Evolutionary conservation across 495 filamentous ascomycete genomes (phyloP).

Genomic region (Trichocladium antarcticum): DNA sequence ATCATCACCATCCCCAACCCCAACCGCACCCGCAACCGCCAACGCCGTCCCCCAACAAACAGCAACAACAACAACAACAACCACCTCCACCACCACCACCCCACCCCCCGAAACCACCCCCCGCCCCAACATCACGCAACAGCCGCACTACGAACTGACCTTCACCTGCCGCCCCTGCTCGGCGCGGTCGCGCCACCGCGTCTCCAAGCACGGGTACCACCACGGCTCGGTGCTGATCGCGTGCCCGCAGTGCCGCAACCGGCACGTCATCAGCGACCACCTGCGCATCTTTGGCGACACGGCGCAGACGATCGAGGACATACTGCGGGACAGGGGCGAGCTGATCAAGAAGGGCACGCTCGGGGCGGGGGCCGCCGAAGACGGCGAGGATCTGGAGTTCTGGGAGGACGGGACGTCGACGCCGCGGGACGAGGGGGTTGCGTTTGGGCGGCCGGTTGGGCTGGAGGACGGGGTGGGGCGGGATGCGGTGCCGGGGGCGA

Average conservation of each 20-base stretch:
- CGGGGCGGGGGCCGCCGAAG: slow-evolving; percentile 45
- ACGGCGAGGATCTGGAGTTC: slow-evolving; percentile 54
- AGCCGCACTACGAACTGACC: slow-evolving; percentile 57
- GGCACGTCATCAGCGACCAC: slow-evolving; percentile 89
- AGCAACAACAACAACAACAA: neutral
- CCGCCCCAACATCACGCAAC: slow-evolving; percentile 7
- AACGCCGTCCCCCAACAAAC: neutral
- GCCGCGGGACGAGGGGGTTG: slow-evolving; percentile 3
- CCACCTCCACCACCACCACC: neutral
- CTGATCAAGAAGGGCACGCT: slow-evolving; percentile 51
- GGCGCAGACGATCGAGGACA: slow-evolving; percentile 56
- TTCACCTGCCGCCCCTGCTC: slow-evolving; percentile 90
- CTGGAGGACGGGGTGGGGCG: slow-evolving; percentile 7
- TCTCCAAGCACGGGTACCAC: slow-evolving; percentile 92
- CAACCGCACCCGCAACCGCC: neutral
- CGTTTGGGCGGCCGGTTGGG: neutral
- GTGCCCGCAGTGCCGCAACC: slow-evolving; percentile 70
- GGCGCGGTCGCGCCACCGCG: slow-evolving; percentile 57
- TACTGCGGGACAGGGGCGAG: slow-evolving; percentile 54
- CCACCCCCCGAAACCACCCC: slow-evolving; percentile 10
- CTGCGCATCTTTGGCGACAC: slow-evolving; percentile 64
- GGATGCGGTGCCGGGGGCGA: slow-evolving; percentile 17
- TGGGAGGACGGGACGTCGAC: slow-evolving; percentile 51
- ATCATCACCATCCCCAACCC: neutral
- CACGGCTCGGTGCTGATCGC: slow-evolving; percentile 74